phyloP scores from a whole-genome alignment of 192 early-diverging fungal species.

The Linnemannia elongata region DNA sequence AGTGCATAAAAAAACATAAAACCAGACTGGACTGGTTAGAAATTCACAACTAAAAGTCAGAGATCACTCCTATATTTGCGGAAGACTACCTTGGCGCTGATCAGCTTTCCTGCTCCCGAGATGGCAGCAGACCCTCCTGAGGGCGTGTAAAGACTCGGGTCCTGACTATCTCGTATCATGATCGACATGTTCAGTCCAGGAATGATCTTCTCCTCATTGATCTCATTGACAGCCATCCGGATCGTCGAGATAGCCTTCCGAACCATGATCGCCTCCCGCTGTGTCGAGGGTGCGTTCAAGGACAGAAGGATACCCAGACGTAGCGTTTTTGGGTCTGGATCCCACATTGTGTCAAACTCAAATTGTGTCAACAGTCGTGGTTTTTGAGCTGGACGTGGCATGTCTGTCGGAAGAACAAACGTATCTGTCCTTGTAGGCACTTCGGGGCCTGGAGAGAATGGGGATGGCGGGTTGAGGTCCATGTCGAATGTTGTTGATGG shows the following conservation, averaged over 20 bases:
- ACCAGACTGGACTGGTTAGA: neutral
- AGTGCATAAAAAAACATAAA: neutral
- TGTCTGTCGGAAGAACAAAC: neutral
- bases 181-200: slow-evolving; percentile 47
- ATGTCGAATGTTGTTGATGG: neutral
- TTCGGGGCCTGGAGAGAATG: neutral
- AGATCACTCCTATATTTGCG: neutral
- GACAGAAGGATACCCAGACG: slow-evolving; percentile 24
- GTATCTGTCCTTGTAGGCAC: neutral
- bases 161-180: slow-evolving; percentile 27
- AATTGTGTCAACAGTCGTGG: slow-evolving; percentile 32
- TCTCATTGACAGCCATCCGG: slow-evolving; percentile 61
- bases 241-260: slow-evolving; percentile 44
- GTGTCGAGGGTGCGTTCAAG: neutral
- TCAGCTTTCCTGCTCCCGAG: neutral
- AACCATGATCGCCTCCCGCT: neutral
- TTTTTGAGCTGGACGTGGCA: slow-evolving; percentile 18
- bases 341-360: slow-evolving; percentile 43
- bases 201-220: slow-evolving; percentile 52
- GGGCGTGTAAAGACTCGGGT: slow-evolving; percentile 1
- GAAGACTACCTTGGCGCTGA: slow-evolving; percentile 12
- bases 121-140: slow-evolving; percentile 20
- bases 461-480: neutral
- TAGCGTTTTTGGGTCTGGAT: slow-evolving; percentile 16
- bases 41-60: neutral